phyloP scores from a whole-genome alignment of 306 rosid genomes.

The Dryas drummondii region DNA sequence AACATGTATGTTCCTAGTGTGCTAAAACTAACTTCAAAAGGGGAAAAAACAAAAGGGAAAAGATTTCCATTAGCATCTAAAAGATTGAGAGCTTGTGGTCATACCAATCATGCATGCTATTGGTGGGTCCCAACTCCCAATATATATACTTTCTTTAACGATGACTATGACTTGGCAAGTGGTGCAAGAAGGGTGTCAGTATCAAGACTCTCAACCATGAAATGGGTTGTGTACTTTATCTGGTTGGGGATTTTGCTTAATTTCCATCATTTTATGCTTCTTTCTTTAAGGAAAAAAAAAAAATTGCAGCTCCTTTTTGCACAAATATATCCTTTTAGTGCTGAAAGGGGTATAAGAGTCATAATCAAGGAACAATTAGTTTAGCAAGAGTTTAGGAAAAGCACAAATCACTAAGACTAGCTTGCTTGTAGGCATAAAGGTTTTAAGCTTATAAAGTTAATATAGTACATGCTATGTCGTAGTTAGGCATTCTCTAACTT shows the following conservation, averaged over 20 bases:
- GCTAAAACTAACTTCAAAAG: too few species aligned
- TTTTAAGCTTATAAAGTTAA: too few species aligned
- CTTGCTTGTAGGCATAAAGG: too few species aligned
- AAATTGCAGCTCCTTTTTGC: background rate
- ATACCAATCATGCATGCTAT: conserved; percentile 30
- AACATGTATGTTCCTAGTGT: too few species aligned
- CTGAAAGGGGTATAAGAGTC: background rate
- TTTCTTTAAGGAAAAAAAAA: too few species aligned
- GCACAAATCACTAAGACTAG: too few species aligned
- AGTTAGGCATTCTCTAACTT: too few species aligned
- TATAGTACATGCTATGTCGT: too few species aligned
- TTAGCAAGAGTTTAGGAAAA: background rate
- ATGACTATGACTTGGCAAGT: conserved; percentile 46
- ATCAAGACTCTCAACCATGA: conserved; percentile 45
- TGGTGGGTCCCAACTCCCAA: conserved; percentile 42
- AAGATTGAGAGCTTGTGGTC: background rate
- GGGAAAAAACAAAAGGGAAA: background rate
- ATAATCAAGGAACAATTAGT: background rate
- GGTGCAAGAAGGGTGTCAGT: conserved; percentile 35
- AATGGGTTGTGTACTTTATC: conserved; percentile 32
- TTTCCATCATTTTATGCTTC: conserved; percentile 25
- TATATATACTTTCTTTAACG: conserved; percentile 25
- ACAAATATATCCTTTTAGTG: background rate
- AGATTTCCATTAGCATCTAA: background rate
- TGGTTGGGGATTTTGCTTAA: conserved; percentile 15